A percentile compares a stretch with the other conserved stretches of the same genome.
phyloP scores from a whole-genome alignment of 2,329 filamentous ascomycete species.

The Hypocreales sp. region DNA sequence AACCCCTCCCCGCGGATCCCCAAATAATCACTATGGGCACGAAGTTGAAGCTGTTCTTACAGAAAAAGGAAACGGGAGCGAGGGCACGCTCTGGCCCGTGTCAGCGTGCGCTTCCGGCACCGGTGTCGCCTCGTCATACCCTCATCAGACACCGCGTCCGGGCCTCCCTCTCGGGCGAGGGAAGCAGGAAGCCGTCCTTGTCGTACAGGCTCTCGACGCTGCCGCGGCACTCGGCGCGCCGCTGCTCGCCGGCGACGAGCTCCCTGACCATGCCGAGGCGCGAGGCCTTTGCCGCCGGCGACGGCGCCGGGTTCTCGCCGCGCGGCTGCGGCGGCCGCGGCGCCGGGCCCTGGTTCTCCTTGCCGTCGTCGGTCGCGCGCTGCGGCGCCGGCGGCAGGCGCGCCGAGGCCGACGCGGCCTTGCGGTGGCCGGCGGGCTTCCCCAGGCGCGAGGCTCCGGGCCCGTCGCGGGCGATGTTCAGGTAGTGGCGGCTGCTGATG shows the following conservation, averaged over 20 bases:
- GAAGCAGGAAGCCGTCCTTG: slow-evolving; percentile 27
- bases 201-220: slow-evolving; percentile 29
- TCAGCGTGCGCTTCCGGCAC: no score
- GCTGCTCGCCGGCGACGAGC: slow-evolving; percentile 9
- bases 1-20: no score
- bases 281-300: not conserved
- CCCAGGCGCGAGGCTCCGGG: slow-evolving; percentile 7
- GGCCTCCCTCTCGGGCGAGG: slow-evolving; percentile 21
- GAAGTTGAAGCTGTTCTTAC: no score
- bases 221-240: slow-evolving; percentile 6
- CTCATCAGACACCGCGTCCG: slow-evolving; percentile 3
- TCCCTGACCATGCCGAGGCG: slow-evolving; percentile 8
- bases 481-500: slow-evolving; percentile 29
- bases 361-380: slow-evolving; percentile 6
- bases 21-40: no score
- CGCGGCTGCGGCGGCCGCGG: slow-evolving; percentile 5
- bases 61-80: no score
- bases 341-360: slow-evolving; percentile 12
- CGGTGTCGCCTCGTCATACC: slow-evolving; percentile 1
- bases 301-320: slow-evolving; percentile 6
- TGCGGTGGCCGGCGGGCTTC: slow-evolving; percentile 3
- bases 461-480: slow-evolving; percentile 21
- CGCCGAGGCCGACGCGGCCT: not conserved
- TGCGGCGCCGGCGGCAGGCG: not conserved
- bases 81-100: no score